phyloP scores from a whole-genome alignment of 108 stramenopile genomes.

The Cyclotella kingstonii region DNA sequence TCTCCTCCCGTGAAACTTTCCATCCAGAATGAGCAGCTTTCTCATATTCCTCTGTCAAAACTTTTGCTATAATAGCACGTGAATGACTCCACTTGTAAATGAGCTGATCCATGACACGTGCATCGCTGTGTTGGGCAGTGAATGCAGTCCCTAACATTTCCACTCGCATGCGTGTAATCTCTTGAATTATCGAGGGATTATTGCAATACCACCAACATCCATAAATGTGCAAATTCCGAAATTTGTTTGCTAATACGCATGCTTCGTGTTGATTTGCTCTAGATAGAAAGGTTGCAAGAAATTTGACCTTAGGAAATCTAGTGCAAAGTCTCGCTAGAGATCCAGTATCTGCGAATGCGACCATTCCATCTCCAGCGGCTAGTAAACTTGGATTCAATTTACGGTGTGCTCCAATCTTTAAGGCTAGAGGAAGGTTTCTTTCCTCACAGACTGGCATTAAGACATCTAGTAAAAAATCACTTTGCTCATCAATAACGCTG shows the following conservation, averaged over 20 bases:
- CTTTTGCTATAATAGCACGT: conserved; percentile 71
- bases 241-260: conserved; percentile 83
- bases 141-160: conserved; percentile 90
- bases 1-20: conserved; percentile 50
- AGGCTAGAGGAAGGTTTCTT: conserved; percentile 73
- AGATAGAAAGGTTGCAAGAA: conserved; percentile 87
- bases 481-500: conserved; percentile 70
- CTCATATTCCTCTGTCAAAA: conserved; percentile 60
- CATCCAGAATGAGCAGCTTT: conserved; percentile 64
- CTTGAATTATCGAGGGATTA: conserved; percentile 83
- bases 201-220: conserved; percentile 93
- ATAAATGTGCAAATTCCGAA: conserved; percentile 88
- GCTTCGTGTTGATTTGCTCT: conserved; percentile 88
- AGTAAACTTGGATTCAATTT: conserved; percentile 66
- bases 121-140: conserved; percentile 88
- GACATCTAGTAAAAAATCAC: conserved; percentile 75
- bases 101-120: conserved; percentile 87
- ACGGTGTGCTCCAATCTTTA: conserved; percentile 89
- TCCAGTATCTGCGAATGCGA: conserved; percentile 74
- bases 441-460: conserved; percentile 84
- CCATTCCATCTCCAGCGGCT: conserved; percentile 80
- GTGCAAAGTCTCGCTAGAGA: conserved; percentile 61
- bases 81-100: conserved; percentile 95
- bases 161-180: conserved; percentile 84
- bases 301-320: conserved; percentile 75